These are phyloP conservation scores for Albizia julibrissin DNA, from an alignment of 306 rosid species.

Conservation along the genomic window DNA sequence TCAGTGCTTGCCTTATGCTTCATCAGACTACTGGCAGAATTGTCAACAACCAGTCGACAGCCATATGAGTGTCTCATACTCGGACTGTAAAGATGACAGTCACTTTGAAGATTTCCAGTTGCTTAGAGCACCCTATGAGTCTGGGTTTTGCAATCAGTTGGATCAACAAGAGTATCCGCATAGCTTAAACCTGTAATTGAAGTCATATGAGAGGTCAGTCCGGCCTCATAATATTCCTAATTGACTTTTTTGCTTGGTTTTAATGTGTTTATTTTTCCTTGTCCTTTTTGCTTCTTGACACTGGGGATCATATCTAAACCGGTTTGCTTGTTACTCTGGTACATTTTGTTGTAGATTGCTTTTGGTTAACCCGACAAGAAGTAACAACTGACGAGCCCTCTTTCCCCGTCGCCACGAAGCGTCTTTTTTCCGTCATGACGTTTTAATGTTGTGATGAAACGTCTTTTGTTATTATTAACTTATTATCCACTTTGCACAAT, in stretches of 20 bases:
- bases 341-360: neutral
- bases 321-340: conserved; percentile 9
- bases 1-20: conserved; percentile 40
- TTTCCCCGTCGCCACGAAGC: neutral
- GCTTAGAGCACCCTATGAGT: conserved; percentile 46
- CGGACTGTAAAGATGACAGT: conserved; percentile 35
- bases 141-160: conserved; percentile 52
- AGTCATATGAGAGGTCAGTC: conserved; percentile 17
- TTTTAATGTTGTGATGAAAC: neutral
- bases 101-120: conserved; percentile 63
- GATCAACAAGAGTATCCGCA: conserved; percentile 27
- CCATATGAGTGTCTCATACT: conserved; percentile 35
- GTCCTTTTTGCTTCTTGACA: neutral
- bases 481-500: neutral
- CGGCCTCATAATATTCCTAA: neutral
- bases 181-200: neutral
- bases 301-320: neutral
- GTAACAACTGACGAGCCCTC: neutral
- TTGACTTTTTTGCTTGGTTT: neutral
- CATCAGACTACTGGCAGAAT: conserved; percentile 56
- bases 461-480: neutral
- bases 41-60: conserved; percentile 39
- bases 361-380: neutral
- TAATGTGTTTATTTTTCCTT: neutral
- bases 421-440: too few relatives aligned